Evolutionary conservation across 176 grass and related monocot species (phyloP).

Genomic region (Lolium rigidum): DNA sequence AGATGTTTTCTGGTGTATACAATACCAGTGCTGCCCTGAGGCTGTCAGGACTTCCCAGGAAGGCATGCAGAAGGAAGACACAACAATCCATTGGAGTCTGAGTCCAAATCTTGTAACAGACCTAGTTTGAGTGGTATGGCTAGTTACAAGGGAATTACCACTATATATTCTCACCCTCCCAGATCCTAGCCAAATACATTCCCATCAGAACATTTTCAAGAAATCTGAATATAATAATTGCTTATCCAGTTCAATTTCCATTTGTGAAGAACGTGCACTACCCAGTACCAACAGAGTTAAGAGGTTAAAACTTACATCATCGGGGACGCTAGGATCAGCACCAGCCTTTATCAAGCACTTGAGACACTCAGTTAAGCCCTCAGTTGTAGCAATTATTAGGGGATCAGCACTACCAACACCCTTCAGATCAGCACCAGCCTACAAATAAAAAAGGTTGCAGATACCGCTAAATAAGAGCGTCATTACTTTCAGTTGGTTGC

Average conservation of each 20-base stretch:
- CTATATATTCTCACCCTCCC: neutral
- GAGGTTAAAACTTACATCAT: conserved; percentile 39
- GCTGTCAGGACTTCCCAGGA: neutral
- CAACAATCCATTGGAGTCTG: conserved; percentile 4
- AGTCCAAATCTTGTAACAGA: conserved; percentile 1
- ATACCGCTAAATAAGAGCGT: conserved; percentile 11
- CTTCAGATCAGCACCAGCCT: conserved; percentile 56
- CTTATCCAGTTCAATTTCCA: neutral
- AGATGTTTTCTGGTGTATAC: neutral
- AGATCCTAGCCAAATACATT: neutral
- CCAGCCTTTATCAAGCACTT: conserved; percentile 46
- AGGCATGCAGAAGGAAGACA: conserved; percentile 13
- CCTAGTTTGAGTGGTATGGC: neutral
- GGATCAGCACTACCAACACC: conserved; percentile 34
- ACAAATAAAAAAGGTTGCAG: conserved; percentile 24
- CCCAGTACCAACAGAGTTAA: neutral
- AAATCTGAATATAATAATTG: neutral
- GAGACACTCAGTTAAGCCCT: conserved; percentile 42
- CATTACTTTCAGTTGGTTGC: conserved; percentile 4
- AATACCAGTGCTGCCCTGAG: neutral
- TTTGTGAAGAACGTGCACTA: neutral
- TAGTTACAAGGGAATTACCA: conserved; percentile 11
- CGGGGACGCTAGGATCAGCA: conserved; percentile 44
- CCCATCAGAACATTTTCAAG: neutral
- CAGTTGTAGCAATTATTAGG: conserved; percentile 12